Percentiles rank a stretch among this genome's conserved stretches.
These are phyloP conservation scores for Phyllosticta ampelicida DNA, from an alignment of 2,329 filamentous ascomycete genomes.

Conservation along the genomic window DNA sequence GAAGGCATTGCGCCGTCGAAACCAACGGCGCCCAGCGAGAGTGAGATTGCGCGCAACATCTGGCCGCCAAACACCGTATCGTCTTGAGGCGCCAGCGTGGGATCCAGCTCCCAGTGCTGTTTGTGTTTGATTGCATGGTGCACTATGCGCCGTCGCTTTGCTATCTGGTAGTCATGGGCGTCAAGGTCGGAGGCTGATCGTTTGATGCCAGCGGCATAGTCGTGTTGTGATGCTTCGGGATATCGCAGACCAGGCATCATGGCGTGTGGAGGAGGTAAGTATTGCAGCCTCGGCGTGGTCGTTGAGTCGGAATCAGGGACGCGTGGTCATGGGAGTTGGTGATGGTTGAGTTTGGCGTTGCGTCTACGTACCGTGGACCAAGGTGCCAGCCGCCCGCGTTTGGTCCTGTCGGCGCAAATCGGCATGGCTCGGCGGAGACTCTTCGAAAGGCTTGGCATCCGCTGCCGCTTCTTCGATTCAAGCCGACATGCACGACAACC, in stretches of 20 bases:
- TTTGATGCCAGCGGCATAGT: slow-evolving; percentile 23
- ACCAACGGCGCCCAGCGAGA: slow-evolving; percentile 40
- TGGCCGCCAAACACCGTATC: slow-evolving; percentile 44
- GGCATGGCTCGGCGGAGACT: background rate
- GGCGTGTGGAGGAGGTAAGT: background rate
- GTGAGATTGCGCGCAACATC: slow-evolving; percentile 44
- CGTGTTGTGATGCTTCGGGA: slow-evolving; percentile 3
- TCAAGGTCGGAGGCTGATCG: slow-evolving; percentile 12
- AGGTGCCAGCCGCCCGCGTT: background rate
- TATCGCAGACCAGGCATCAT: slow-evolving; percentile 10
- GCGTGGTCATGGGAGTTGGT: background rate
- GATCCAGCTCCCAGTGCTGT: slow-evolving; percentile 24
- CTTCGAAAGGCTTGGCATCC: background rate
- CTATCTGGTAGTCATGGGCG: slow-evolving; percentile 13
- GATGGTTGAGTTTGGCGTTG: background rate
- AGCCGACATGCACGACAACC: background rate
- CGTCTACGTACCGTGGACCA: background rate
- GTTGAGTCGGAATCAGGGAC: background rate
- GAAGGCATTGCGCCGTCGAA: slow-evolving; percentile 45
- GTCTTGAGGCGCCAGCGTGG: slow-evolving; percentile 31
- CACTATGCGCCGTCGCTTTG: slow-evolving; percentile 26
- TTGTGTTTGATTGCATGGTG: slow-evolving; percentile 22
- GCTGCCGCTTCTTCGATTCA: background rate
- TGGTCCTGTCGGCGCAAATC: background rate
- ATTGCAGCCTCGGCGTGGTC: background rate